A percentile compares a stretch with the other conserved stretches of the same genome.
Conservation (phyloP, 805 yeast genomes). For the Yarrowia divulgata region DNA sequence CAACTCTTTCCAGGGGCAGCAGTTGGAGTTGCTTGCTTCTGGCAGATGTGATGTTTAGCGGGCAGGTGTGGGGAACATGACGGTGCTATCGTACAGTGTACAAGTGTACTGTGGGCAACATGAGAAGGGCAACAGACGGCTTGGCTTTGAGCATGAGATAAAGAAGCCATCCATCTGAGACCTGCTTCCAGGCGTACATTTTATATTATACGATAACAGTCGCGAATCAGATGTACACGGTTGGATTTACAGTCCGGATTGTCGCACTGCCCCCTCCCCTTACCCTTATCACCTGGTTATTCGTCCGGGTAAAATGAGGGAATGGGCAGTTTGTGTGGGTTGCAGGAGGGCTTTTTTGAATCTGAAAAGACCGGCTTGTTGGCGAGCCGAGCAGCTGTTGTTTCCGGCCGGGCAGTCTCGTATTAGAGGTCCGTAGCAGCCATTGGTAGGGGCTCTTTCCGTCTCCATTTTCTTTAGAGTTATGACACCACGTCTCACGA, state of each 20-base stretch:
- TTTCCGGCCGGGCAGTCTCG: background rate
- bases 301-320: constrained; percentile 17
- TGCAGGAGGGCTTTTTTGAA: background rate
- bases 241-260: too few species aligned
- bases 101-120: background rate
- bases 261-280: constrained; percentile 35
- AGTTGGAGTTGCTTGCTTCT: background rate
- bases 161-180: too few species aligned
- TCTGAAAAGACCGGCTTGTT: too few species aligned
- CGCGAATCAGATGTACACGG: too few species aligned
- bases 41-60: background rate
- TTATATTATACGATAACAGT: too few species aligned
- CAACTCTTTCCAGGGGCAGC: background rate
- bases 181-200: too few species aligned
- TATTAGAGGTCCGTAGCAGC: background rate
- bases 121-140: too few species aligned
- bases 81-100: too few species aligned
- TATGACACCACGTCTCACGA: constrained; percentile 24
- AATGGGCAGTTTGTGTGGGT: background rate
- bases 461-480: background rate
- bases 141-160: background rate
- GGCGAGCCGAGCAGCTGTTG: too few species aligned
- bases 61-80: constrained; percentile 3
- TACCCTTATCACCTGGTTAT: constrained; percentile 30
- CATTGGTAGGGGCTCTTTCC: background rate